Base-by-base conservation (phyloP, 768 basidiomycete genomes). In the Crassisporium funariophilum region DNA sequence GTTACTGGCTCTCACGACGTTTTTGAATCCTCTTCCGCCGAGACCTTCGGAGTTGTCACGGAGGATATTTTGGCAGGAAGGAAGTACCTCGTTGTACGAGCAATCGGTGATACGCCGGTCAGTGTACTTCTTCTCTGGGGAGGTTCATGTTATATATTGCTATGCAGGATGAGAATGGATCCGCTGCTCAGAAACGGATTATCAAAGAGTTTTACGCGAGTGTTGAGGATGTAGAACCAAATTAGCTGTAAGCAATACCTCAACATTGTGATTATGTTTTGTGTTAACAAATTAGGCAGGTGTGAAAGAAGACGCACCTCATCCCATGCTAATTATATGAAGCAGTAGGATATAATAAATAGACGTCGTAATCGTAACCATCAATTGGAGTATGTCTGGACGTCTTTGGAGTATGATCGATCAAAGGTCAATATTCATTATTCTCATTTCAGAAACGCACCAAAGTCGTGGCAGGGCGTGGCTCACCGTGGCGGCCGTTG, bases 131-230 rank as follows among this genome's bases (percentile, higher is more conserved):
- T 35, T 17, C 17, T 24, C 21, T 3, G 19, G 9, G 23, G 2
- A 7, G 35, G 23, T 31, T 35, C 19, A 5, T 27, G 12, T 11
- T 40, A 16, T 40, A 38, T 27, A 16, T 47, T 19, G 44, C 25
- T 37, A 35, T 31, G 3, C 45, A 78, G 77, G 62, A 52, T 17
- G 94, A 95, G 68, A 84, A 74, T 12, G 79, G 82, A 0, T 58
- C 67, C 33, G 79, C 90, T 24, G 84, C 84, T 0, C 94, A 97
- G 63, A 80, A 83, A 56, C 74, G 89, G 42, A 79, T 97, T 35
- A 84, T 91, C 37, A 77, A 75, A 56, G 93, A 95, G 60, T 92
- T 95, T 62, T 95, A 93, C 58, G 80, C 79, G n/a, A 83, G 79
- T 4, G 86, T 91, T 4, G 78, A 83, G 46, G 89, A 95, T 52